These are phyloP conservation scores for Vitellaria paradoxa DNA, from an alignment of 179 eudicot species.

Conservation along the genomic window DNA sequence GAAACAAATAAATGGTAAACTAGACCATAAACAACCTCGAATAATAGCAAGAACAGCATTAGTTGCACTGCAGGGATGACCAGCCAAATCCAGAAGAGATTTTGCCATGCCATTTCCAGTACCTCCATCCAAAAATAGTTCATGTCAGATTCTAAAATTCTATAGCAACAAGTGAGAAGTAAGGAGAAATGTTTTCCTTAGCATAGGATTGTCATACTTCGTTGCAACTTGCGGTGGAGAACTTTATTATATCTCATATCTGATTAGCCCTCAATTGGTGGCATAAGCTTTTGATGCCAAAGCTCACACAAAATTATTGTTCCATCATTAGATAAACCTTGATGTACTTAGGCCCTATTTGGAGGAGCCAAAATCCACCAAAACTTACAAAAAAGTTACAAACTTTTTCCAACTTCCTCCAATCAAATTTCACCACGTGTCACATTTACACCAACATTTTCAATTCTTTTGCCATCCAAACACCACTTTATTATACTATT, in stretches of 20 bases:
- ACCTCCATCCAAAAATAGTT: constrained; percentile 47
- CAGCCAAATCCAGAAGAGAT: constrained; percentile 87
- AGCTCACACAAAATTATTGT: background rate
- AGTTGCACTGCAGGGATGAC: constrained; percentile 69
- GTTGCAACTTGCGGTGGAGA: background rate
- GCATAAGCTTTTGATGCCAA: background rate
- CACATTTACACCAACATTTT: too few relatives aligned
- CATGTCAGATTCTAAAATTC: constrained; percentile 1
- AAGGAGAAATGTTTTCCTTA: too few relatives aligned
- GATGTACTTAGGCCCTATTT: too few relatives aligned
- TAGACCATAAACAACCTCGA: constrained; percentile 50
- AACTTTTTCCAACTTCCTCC: too few relatives aligned
- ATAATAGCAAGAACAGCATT: constrained; percentile 73
- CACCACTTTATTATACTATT: background rate
- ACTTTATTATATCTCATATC: background rate
- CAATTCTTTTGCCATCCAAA: too few relatives aligned
- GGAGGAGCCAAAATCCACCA: too few relatives aligned
- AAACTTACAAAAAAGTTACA: too few relatives aligned
- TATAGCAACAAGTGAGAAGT: background rate
- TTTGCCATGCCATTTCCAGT: constrained; percentile 97
- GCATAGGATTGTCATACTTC: background rate
- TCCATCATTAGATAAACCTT: constrained; percentile 3
- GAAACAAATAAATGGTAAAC: background rate
- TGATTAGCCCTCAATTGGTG: background rate
- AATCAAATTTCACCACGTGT: too few relatives aligned